Evolutionary conservation across 192 early-diverging fungal species (phyloP), one percentile per base, ranked within the genome.

Genomic region (Entomortierella lignicola): DNA sequence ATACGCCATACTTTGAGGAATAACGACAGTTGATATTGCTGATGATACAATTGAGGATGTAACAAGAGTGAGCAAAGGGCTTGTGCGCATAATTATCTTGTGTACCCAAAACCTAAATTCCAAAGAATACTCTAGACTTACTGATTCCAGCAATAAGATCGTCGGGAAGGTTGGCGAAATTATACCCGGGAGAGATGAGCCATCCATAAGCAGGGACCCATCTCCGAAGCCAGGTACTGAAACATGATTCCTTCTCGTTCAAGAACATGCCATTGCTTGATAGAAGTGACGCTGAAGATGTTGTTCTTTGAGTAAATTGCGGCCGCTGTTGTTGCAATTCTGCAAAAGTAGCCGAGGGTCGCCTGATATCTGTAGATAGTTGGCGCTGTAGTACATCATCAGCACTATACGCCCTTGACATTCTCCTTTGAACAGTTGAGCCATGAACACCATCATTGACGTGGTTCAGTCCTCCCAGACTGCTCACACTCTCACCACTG

Each of bases 1-100:
- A 69, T 84, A 84, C 21, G 82, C 82, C 82, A 82, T 82, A 57
- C 81, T 80, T 39, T 82, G 81, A 50, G 81, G 81, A 39, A 82
- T 80, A 32, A 82, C 81, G 23, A 82, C 71, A 47, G 80, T 81
- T 4, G 80, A 81, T 41, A 81, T 72, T 37, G 80, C 80, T 81
- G 27, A 53, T 27, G 39, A 25, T 15, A 32, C 4, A 56, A 37
- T 26, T 0, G 0, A 39, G 43, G 27, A 25, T 17, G 39, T 8
- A n/a, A 57, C 3, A 12, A 20, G 44, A 4, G 10, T 32, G 34
- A 29, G 25, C 27, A 55, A 2, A 55, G 26, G 52, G 52, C 26
- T 29, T 54, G 52, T 27, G 52, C 52, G 52, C 52, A 29, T 15
- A 27, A 29, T 51, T 51, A 51, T 51, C 6, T 51, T 23, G n/a